A percentile compares a stretch with the other conserved stretches of the same genome.
Conservation (phyloP, 768 basidiomycete species). For the Tylopilus sp. region DNA sequence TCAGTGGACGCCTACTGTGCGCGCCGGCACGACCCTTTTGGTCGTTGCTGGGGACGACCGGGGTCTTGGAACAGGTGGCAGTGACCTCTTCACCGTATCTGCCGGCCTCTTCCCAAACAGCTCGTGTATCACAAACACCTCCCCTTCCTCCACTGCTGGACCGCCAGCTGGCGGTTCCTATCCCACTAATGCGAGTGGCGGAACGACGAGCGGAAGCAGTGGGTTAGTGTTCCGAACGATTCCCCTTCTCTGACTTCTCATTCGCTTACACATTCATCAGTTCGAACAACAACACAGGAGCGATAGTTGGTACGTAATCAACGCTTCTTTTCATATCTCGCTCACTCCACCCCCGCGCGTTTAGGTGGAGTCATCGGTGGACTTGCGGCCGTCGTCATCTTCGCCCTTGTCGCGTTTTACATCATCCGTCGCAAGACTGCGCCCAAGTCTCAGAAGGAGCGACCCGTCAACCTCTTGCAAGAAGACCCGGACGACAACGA, state of each 20-base stretch:
- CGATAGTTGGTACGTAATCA: slow-evolving; percentile 45
- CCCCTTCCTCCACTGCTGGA: slow-evolving; percentile 77
- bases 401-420: slow-evolving; percentile 43
- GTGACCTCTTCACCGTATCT: slow-evolving; percentile 52
- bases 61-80: slow-evolving; percentile 69
- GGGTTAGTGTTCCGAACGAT: slow-evolving; percentile 17
- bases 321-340: not conserved
- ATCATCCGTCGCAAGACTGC: slow-evolving; percentile 48
- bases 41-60: slow-evolving; percentile 65
- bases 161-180: slow-evolving; percentile 72
- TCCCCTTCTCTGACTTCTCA: not conserved
- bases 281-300: slow-evolving; percentile 39
- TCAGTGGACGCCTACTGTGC: slow-evolving; percentile 60
- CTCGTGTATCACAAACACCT: slow-evolving; percentile 53
- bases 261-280: slow-evolving; percentile 7
- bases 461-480: slow-evolving; percentile 65
- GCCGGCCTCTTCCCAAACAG: slow-evolving; percentile 46
- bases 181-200: slow-evolving; percentile 49
- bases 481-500: slow-evolving; percentile 54
- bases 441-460: slow-evolving; percentile 44
- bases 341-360: not conserved
- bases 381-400: slow-evolving; percentile 44
- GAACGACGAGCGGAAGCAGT: slow-evolving; percentile 27
- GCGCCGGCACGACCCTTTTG: slow-evolving; percentile 62
- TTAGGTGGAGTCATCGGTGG: slow-evolving; percentile 57